phyloP scores from a whole-genome alignment of 2,329 filamentous ascomycete genomes.

The Claviceps lovelessii region DNA sequence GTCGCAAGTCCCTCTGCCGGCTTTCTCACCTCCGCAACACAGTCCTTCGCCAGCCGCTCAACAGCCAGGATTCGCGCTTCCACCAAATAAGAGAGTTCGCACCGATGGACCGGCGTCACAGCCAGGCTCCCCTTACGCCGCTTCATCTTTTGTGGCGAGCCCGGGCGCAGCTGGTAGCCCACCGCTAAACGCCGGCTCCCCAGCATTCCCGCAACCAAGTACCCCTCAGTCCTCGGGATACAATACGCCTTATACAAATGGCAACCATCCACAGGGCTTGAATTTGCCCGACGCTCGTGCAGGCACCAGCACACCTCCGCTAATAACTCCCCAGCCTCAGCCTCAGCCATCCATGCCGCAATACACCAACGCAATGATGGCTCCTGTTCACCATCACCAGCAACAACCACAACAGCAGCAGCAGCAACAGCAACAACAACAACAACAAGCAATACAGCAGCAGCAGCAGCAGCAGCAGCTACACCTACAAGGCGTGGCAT shows the following conservation, averaged over 20 bases:
- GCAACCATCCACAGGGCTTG: slow-evolving; percentile 21
- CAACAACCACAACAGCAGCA: not conserved
- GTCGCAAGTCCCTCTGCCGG: slow-evolving; percentile 32
- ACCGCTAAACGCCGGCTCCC: slow-evolving; percentile 22
- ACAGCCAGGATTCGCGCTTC: slow-evolving; percentile 40
- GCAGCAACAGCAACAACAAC: not conserved
- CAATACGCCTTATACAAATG: slow-evolving; percentile 25
- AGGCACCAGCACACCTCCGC: slow-evolving; percentile 16
- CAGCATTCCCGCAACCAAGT: slow-evolving; percentile 20
- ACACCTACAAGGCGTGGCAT: slow-evolving; percentile 9
- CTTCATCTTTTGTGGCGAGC: slow-evolving; percentile 35
- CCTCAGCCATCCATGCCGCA: slow-evolving; percentile 12
- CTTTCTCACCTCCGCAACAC: slow-evolving; percentile 49
- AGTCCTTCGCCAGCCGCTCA: slow-evolving; percentile 46
- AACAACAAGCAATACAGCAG: slow-evolving; percentile 4
- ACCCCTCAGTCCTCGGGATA: slow-evolving; percentile 19
- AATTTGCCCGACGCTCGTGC: slow-evolving; percentile 22
- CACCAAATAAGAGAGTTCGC: slow-evolving; percentile 51
- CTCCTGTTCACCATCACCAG: slow-evolving; percentile 11
- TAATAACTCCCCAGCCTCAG: slow-evolving; percentile 19
- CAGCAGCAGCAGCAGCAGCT: slow-evolving; percentile 5
- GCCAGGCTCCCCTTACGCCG: slow-evolving; percentile 46
- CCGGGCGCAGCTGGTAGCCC: slow-evolving; percentile 29
- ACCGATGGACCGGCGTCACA: slow-evolving; percentile 53
- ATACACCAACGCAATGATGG: slow-evolving; percentile 18